Conservation (phyloP, 331 rosid species). For the Arachis monticola region DNA sequence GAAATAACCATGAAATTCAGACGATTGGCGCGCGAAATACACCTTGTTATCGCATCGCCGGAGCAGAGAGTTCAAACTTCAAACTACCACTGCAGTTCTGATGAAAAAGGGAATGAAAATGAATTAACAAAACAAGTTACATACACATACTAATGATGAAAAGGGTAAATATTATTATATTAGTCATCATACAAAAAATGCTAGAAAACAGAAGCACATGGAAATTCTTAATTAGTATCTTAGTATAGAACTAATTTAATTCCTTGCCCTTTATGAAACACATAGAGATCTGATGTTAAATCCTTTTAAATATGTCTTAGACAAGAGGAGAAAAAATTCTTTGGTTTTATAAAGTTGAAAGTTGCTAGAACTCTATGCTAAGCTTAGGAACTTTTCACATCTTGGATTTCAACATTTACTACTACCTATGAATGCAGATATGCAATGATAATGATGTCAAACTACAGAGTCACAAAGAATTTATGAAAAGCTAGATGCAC, state of each 20-base stretch:
- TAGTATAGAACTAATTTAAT: neutral
- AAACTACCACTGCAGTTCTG: conserved; percentile 74
- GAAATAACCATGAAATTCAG: conserved; percentile 58
- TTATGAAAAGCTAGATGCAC: too few species aligned
- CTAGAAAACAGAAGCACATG: conserved; percentile 13
- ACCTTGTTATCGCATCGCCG: conserved; percentile 60
- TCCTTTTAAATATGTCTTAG: neutral
- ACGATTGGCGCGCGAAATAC: conserved; percentile 72
- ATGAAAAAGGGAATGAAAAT: neutral
- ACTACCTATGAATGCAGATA: conserved; percentile 8
- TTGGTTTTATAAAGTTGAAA: too few species aligned
- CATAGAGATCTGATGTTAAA: neutral
- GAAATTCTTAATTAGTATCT: neutral
- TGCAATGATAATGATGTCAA: neutral
- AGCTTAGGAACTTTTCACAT: too few species aligned
- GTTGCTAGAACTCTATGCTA: neutral
- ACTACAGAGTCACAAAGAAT: too few species aligned
- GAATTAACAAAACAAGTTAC: conserved; percentile 20
- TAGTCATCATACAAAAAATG: neutral
- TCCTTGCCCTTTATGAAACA: neutral
- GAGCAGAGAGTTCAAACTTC: conserved; percentile 51
- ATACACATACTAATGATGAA: neutral
- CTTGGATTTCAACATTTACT: neutral
- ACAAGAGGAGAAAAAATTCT: conserved; percentile 11
- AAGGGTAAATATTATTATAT: neutral